phyloP scores from a whole-genome alignment of 192 early-diverging fungal genomes.

The Coemansia sp. region DNA sequence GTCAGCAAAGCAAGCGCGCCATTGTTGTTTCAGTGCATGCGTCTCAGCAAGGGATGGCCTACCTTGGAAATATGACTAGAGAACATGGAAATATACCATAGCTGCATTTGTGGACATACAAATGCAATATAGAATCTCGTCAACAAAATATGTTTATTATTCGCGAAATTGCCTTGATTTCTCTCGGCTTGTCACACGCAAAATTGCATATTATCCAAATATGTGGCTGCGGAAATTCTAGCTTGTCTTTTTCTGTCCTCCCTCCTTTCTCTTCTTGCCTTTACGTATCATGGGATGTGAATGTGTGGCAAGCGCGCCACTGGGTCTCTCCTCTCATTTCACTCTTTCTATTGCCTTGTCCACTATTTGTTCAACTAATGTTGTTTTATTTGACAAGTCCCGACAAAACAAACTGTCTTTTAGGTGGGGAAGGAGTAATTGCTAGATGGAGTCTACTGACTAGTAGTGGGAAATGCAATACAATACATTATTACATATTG shows the following conservation, averaged over 20 bases:
- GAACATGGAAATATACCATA: background rate
- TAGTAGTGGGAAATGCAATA: no score
- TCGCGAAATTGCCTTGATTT: background rate
- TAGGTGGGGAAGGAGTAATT: no score
- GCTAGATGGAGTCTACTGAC: no score
- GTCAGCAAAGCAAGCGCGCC: background rate
- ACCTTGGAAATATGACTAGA: background rate
- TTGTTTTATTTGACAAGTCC: background rate
- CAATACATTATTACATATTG: no score
- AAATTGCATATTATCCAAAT: background rate
- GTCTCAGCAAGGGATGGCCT: background rate
- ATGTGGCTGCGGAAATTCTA: background rate
- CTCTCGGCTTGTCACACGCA: background rate
- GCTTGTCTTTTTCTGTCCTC: background rate
- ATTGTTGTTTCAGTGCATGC: background rate
- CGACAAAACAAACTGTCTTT: no score
- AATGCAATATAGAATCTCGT: no score
- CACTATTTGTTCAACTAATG: background rate
- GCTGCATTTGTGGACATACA: no score
- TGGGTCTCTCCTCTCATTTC: background rate
- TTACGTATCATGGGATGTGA: background rate
- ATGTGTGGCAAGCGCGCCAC: background rate
- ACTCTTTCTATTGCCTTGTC: background rate
- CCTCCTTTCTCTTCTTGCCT: background rate
- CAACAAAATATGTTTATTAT: background rate